These are phyloP conservation scores for Candida chilensis DNA, from an alignment of 805 yeast species.

Conservation along the genomic window DNA sequence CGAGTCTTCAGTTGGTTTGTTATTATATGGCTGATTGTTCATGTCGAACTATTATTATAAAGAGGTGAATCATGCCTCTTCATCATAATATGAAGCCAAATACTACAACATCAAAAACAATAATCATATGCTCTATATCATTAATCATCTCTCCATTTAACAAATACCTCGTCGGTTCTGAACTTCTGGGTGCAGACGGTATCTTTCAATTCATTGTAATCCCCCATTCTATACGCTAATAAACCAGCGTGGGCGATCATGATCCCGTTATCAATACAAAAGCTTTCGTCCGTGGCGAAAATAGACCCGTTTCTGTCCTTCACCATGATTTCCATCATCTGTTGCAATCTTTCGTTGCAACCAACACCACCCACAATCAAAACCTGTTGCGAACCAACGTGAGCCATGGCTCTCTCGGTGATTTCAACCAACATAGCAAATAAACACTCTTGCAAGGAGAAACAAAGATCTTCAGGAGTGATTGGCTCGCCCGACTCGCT, in stretches of 20 bases:
- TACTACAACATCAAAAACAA: neutral
- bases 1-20: conserved; percentile 1
- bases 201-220: conserved; percentile 44
- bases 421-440: conserved; percentile 97
- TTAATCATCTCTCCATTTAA: conserved; percentile 75
- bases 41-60: neutral
- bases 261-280: conserved; percentile 96
- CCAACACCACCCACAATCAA: conserved; percentile 99
- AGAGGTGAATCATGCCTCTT: neutral
- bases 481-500: conserved; percentile 40
- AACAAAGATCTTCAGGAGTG: conserved; percentile 84
- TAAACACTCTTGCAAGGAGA: conserved; percentile 83
- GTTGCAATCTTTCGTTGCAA: conserved; percentile 81
- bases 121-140: neutral
- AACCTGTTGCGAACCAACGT: conserved; percentile 82
- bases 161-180: conserved; percentile 89
- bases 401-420: conserved; percentile 98
- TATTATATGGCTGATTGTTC: neutral
- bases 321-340: conserved; percentile 97
- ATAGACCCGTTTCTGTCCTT: conserved; percentile 81
- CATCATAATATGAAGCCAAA: neutral
- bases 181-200: conserved; percentile 91
- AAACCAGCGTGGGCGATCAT: conserved; percentile 99
- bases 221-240: conserved; percentile 77
- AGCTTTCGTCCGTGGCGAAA: conserved; percentile 92